Evolutionary conservation across 1,284 basidiomycete species (phyloP).

Genomic region (Leucoagaricus sp.): DNA sequence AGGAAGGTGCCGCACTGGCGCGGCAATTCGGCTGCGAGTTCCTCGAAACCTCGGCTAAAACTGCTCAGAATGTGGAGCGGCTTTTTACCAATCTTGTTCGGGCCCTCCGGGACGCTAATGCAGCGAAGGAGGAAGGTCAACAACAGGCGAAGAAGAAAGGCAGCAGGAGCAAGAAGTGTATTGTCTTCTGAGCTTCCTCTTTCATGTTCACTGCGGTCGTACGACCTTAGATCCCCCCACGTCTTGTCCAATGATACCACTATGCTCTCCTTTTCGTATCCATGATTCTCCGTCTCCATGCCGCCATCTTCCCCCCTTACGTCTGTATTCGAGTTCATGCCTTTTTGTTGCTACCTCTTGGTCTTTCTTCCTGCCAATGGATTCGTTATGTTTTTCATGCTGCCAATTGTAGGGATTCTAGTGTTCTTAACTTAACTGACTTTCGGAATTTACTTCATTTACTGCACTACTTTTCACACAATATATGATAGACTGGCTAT

Average conservation of each 20-base stretch:
- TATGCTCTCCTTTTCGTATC: slow-evolving; percentile 41
- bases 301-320: slow-evolving; percentile 24
- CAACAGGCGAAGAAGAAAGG: slow-evolving; percentile 36
- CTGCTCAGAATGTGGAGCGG: slow-evolving; percentile 92
- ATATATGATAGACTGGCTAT: slow-evolving; percentile 14
- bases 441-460: slow-evolving; percentile 15
- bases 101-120: slow-evolving; percentile 72
- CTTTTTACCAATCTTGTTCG: slow-evolving; percentile 92
- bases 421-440: slow-evolving; percentile 10
- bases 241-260: slow-evolving; percentile 75
- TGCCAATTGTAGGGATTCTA: slow-evolving; percentile 16
- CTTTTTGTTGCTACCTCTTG: slow-evolving; percentile 20
- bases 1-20: slow-evolving; percentile 88
- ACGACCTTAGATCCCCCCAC: slow-evolving; percentile 57
- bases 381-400: slow-evolving; percentile 22
- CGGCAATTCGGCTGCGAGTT: slow-evolving; percentile 91
- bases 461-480: slow-evolving; percentile 6
- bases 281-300: slow-evolving; percentile 34
- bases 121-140: slow-evolving; percentile 15
- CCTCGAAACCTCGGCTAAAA: slow-evolving; percentile 96
- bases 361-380: slow-evolving; percentile 21
- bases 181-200: slow-evolving; percentile 73
- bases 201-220: slow-evolving; percentile 52
- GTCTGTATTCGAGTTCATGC: slow-evolving; percentile 22
- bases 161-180: slow-evolving; percentile 56